A percentile compares a stretch with the other conserved stretches of the same genome.
Conservation (phyloP, 441 rosid genomes). For the Hura crepitans region DNA sequence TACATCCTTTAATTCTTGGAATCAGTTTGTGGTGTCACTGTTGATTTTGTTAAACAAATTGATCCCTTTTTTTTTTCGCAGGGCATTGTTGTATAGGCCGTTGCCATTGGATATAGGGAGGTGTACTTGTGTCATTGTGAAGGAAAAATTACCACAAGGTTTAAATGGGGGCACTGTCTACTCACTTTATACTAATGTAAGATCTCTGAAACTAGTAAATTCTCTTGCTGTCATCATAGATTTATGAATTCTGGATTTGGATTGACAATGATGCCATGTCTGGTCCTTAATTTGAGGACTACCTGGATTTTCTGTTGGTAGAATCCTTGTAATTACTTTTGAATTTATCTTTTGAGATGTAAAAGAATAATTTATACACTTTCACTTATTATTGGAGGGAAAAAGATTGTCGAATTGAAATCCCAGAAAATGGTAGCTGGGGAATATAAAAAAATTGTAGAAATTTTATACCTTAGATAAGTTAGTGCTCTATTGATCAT, state of each 20-base stretch:
- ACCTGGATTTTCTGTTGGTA: neutral
- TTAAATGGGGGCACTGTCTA: slow-evolving; percentile 50
- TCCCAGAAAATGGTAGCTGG: too few species aligned
- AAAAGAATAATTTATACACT: neutral
- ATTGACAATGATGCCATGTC: neutral
- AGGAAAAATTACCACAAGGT: slow-evolving; percentile 56
- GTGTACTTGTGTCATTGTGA: slow-evolving; percentile 81
- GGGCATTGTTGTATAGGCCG: slow-evolving; percentile 78
- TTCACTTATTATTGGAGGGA: neutral
- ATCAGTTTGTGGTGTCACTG: neutral
- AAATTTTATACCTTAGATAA: too few species aligned
- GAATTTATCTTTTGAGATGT: neutral
- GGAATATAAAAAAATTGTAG: too few species aligned
- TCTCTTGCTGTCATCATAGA: neutral
- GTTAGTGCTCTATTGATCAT: too few species aligned
- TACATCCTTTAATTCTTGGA: neutral
- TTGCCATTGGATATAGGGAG: slow-evolving; percentile 84
- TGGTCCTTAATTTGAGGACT: neutral
- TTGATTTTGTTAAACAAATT: neutral
- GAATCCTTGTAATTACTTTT: neutral
- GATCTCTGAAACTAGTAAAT: slow-evolving; percentile 1
- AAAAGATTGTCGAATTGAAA: neutral
- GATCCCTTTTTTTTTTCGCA: slow-evolving; percentile 25
- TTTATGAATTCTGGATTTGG: slow-evolving; percentile 6
- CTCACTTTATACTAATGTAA: slow-evolving; percentile 80